Base-by-base conservation (phyloP, 179 eudicot species). In the Dionaea muscipula region DNA sequence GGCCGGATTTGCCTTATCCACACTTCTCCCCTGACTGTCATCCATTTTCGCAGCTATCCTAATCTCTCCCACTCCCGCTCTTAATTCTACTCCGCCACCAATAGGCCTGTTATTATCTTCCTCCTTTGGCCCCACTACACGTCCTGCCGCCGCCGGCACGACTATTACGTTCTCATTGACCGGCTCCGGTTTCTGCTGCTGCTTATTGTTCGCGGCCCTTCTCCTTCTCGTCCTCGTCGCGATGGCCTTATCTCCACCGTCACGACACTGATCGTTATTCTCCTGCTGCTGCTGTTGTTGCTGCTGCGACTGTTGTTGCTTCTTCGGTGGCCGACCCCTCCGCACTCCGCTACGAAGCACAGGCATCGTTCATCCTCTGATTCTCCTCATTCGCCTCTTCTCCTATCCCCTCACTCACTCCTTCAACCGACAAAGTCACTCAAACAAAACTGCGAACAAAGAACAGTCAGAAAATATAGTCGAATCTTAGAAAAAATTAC, bases 301-400 rank as follows among this genome's bases (percentile, higher is more conserved):
- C n/a, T n/a, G n/a, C n/a, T n/a, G n/a, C n/a, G n/a, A n/a, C n/a
- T n/a, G n/a, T n/a, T n/a, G n/a, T n/a, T n/a, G n/a, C n/a, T n/a
- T n/a, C n/a, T 70, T 65, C 21, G 69, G 56, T 63, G 65, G 46
- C 68, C 86, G 70, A 54, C 82, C 86, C 69, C 82, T 70, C 53
- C 86, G 76, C 35, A 40, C 82, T 69, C 78, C 80, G 39, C 78
- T 64, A 62, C 82, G 82, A 63, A 64, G 56, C 45, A 58, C 78
- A 39, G 82, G 78, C 82, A 77, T 80, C 68, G 53, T 80, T 77
- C 85, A 80, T 77, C 73, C 72, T 69, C 50, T 72, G 39, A 60
- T 33, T 68, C 49, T 39, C 77, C 62, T 36, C 24, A 35, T 44
- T 59, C 39, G 36, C 48, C 26, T 7, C 46, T 51, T 18, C 61